Conservation (phyloP, 495 filamentous ascomycete genomes). For the Podospora appendiculata region DNA sequence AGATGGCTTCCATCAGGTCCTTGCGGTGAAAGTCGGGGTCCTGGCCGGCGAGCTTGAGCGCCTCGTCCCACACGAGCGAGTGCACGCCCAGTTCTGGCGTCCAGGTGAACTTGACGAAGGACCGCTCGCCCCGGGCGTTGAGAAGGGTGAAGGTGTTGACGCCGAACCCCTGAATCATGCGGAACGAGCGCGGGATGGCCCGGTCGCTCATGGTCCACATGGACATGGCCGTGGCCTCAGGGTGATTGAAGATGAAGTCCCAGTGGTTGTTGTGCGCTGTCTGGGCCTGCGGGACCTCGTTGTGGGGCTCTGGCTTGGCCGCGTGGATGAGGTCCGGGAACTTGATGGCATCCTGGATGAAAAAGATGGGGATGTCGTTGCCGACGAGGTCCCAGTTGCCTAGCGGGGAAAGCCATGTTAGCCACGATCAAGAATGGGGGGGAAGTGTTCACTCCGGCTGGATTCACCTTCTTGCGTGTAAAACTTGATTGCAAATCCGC, state of each 20-base stretch:
- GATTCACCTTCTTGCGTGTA: slow-evolving; percentile 47
- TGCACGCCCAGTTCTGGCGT: slow-evolving; percentile 74
- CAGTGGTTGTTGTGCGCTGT: slow-evolving; percentile 60
- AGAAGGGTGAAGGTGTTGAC: slow-evolving; percentile 75
- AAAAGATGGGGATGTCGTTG: slow-evolving; percentile 62
- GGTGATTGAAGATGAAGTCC: slow-evolving; percentile 56
- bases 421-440: no score
- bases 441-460: no score
- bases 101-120: slow-evolving; percentile 79
- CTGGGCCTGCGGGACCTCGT: slow-evolving; percentile 53
- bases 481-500: slow-evolving; percentile 75
- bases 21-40: slow-evolving; percentile 87
- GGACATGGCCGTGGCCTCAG: slow-evolving; percentile 79
- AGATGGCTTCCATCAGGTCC: slow-evolving; percentile 76
- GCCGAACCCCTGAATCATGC: slow-evolving; percentile 91
- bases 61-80: slow-evolving; percentile 84
- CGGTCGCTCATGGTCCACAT: slow-evolving; percentile 78
- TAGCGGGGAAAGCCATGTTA: no score
- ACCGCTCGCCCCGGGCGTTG: slow-evolving; percentile 62
- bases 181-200: slow-evolving; percentile 69
- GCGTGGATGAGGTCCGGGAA: slow-evolving; percentile 73
- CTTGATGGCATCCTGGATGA: slow-evolving; percentile 66
- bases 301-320: slow-evolving; percentile 77
- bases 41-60: slow-evolving; percentile 70
- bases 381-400: slow-evolving; percentile 56